Evolutionary conservation across 371 early-diverging fungal species (phyloP).

Genomic region (Fennellomyces sp.): DNA sequence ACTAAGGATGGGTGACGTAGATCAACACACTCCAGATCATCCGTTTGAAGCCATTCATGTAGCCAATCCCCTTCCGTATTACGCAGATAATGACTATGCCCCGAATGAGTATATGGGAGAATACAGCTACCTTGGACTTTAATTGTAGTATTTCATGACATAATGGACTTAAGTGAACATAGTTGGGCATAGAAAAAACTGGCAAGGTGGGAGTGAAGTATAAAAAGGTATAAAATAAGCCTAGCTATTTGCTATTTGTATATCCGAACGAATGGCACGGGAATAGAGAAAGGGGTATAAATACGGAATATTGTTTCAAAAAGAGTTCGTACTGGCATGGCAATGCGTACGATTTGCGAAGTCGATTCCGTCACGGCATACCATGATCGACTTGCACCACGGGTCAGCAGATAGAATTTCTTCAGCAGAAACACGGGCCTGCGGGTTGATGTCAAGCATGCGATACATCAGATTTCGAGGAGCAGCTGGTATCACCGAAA

Average conservation of each 20-base stretch:
- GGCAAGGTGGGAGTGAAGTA: neutral
- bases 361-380: constrained; percentile 27
- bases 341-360: constrained; percentile 2
- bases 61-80: constrained; percentile 46
- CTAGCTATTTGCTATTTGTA: too few relatives aligned
- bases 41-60: constrained; percentile 49
- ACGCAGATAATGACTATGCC: constrained; percentile 55
- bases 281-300: too few relatives aligned
- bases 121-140: constrained; percentile 52
- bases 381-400: constrained; percentile 56
- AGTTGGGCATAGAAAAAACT: neutral
- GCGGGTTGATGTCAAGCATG: constrained; percentile 42
- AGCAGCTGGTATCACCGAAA: neutral
- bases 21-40: constrained; percentile 53
- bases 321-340: neutral
- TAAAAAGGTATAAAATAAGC: too few relatives aligned
- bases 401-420: constrained; percentile 64
- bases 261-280: too few relatives aligned
- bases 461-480: constrained; percentile 48
- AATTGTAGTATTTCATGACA: constrained; percentile 8
- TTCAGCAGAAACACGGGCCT: constrained; percentile 56
- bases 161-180: too few relatives aligned
- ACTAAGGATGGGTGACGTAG: constrained; percentile 22
- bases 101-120: constrained; percentile 48
- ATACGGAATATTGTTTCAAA: too few relatives aligned